These are phyloP conservation scores for Phaeomoniella chlamydospora DNA, from an alignment of 2,329 filamentous ascomycete species.

Conservation along the genomic window DNA sequence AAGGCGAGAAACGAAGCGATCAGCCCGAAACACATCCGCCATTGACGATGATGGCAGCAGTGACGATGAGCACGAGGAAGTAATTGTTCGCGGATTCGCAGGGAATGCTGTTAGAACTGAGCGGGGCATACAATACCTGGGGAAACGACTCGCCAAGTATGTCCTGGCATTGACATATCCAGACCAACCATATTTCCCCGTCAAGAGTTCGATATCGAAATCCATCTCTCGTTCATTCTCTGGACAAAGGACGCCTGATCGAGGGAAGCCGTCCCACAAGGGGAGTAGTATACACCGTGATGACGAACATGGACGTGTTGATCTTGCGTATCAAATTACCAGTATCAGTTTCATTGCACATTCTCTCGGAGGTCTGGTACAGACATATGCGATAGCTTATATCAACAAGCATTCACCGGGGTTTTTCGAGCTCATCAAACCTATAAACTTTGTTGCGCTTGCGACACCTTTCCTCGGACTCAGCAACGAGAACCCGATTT, in stretches of 20 bases:
- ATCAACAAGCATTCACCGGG: constrained; percentile 89
- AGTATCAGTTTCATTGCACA: constrained; percentile 93
- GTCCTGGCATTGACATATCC: constrained; percentile 83
- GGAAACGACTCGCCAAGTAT: constrained; percentile 85
- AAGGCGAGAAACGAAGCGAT: constrained; percentile 27
- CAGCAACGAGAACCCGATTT: constrained; percentile 94
- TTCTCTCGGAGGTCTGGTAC: constrained; percentile 76
- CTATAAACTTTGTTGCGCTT: constrained; percentile 79
- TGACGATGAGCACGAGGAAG: constrained; percentile 61
- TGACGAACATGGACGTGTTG: constrained; percentile 22
- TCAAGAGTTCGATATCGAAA: constrained; percentile 37
- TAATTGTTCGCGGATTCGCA: constrained; percentile 78
- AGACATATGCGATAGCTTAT: constrained; percentile 90
- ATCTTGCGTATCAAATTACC: constrained; percentile 62
- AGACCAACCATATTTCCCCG: constrained; percentile 74
- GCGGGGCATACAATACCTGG: constrained; percentile 89
- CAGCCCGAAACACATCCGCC: constrained; percentile 7
- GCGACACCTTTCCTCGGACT: constrained; percentile 80
- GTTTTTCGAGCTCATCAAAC: constrained; percentile 76
- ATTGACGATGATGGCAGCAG: constrained; percentile 22
- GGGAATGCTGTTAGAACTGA: constrained; percentile 88
- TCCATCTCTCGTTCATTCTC: constrained; percentile 34
- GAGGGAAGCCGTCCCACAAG: constrained; percentile 39
- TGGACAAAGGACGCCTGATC: constrained; percentile 21
- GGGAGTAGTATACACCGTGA: constrained; percentile 44